Conservation (phyloP, 495 filamentous ascomycete genomes). For the Podospora sp. region DNA sequence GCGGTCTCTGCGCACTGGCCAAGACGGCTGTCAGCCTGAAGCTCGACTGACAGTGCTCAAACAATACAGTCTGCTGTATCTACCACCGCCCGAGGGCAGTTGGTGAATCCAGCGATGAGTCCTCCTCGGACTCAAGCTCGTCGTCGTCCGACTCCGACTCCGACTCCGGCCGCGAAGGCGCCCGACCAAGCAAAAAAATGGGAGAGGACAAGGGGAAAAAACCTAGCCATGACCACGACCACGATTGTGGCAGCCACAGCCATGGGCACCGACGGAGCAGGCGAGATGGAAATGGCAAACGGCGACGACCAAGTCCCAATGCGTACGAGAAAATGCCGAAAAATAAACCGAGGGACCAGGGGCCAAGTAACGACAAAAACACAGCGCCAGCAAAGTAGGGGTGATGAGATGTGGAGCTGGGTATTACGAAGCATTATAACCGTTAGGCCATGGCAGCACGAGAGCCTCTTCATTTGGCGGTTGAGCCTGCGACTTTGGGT, state of each 20-base stretch:
- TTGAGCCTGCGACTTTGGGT: neutral
- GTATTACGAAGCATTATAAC: neutral
- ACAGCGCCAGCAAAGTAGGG: slow-evolving; percentile 8
- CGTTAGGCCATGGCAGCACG: neutral
- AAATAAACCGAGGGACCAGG: slow-evolving; percentile 39
- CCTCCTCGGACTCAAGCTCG: slow-evolving; percentile 61
- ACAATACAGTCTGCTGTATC: slow-evolving; percentile 87
- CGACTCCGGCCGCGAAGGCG: slow-evolving; percentile 41
- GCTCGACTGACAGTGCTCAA: slow-evolving; percentile 12
- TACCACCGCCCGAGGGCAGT: slow-evolving; percentile 84
- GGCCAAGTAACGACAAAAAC: slow-evolving; percentile 8
- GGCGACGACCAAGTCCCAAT: slow-evolving; percentile 77
- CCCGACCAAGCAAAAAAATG: slow-evolving; percentile 25
- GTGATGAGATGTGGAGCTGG: neutral
- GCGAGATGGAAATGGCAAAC: slow-evolving; percentile 36
- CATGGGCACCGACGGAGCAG: slow-evolving; percentile 38
- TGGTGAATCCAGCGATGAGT: slow-evolving; percentile 84
- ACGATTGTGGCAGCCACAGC: slow-evolving; percentile 37
- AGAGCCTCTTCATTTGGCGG: neutral
- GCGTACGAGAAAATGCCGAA: slow-evolving; percentile 94
- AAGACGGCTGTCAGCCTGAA: too few relatives aligned
- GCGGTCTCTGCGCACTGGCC: slow-evolving; percentile 6
- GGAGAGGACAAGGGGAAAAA: slow-evolving; percentile 14
- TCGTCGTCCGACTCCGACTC: slow-evolving; percentile 52
- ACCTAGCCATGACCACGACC: slow-evolving; percentile 41